Percentiles rank a stretch among this genome's conserved stretches.
Evolutionary conservation across 169 alveolate species (phyloP).

Genomic region (Plasmodium chabaudi): DNA sequence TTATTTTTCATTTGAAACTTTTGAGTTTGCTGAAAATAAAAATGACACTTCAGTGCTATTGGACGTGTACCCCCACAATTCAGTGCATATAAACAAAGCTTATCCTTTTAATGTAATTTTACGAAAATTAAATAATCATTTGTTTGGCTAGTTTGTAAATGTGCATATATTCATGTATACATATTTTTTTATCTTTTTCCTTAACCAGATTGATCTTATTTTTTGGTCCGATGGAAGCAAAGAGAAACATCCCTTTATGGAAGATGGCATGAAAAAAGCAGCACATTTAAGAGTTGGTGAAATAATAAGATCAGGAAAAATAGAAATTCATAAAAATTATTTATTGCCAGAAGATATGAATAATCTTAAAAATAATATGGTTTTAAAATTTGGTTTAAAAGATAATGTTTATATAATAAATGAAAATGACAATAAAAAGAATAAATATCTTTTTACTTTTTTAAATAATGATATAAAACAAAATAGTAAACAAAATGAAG

Average conservation of each 20-base stretch:
- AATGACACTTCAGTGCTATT: slow-evolving; percentile 7
- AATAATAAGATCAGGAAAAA: slow-evolving; percentile 16
- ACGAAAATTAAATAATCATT: not conserved
- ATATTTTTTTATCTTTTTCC: slow-evolving; percentile 11
- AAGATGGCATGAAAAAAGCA: slow-evolving; percentile 4
- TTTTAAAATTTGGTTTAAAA: slow-evolving; percentile 10
- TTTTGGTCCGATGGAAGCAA: slow-evolving; percentile 23
- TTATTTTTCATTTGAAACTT: slow-evolving; percentile 31
- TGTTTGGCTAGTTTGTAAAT: too few relatives aligned
- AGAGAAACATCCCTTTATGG: slow-evolving; percentile 10
- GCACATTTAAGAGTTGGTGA: not conserved
- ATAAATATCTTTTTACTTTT: slow-evolving; percentile 16
- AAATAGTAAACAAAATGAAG: not conserved
- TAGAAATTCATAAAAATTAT: slow-evolving; percentile 36
- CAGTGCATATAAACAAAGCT: slow-evolving; percentile 16
- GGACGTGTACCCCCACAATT: slow-evolving; percentile 55
- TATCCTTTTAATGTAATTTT: slow-evolving; percentile 32
- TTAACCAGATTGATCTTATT: slow-evolving; percentile 26
- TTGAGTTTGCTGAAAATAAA: slow-evolving; percentile 34
- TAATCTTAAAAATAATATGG: slow-evolving; percentile 3
- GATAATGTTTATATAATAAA: slow-evolving; percentile 21
- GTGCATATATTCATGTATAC: not conserved
- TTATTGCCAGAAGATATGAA: slow-evolving; percentile 34
- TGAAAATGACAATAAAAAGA: slow-evolving; percentile 14
- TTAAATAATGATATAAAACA: not conserved